Evolutionary conservation across 2,329 filamentous ascomycete species (phyloP), one percentile per base, ranked within the genome.

Genomic region (Aureobasidium lini): DNA sequence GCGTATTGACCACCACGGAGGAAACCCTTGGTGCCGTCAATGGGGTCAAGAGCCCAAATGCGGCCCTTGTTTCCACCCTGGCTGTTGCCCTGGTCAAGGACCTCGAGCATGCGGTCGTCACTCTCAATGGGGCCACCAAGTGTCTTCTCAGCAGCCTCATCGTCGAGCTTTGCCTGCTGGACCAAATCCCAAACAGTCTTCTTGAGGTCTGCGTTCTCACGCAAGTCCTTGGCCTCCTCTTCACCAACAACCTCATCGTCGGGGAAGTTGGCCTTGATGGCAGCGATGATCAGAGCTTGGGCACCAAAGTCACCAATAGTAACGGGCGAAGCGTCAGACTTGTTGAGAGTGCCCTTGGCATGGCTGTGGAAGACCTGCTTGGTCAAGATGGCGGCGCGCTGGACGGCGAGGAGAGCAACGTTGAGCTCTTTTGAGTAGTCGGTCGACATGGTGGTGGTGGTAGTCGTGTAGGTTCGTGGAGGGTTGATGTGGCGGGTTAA

Each of bases 231-330:
- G 7, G 93, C 89, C 76, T 99, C 94, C 76, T 99, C 94, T 75
- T 99, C 94, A 66, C 89, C 94, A 43, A 99, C 90, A 64, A 99
- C 89, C 73, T 90, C 87, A 71, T 99, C 94, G 37, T 84, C 71
- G 16, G 94, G 94, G 78, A 99, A 99, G 75, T 88, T 90, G 75
- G 89, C 84, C 75, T 87, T 86, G 66, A 99, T 86, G 31, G 93
- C 93, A 60, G 86, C 82, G 70, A 97, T 96, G 75, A 99, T 96
- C 65, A 99, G 84, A 34, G 94, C 92, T 78, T 99, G 94, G 39
- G 94, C 95, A 70, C 94, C 94, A 73, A 96, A 97, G 77, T 99
- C 94, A 72, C 93, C 94, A 68, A 97, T 94, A 16, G 94, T 99
- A 68, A 99, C 94, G 65, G 94, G 94, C 9, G 92, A 96, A 72